phyloP scores from a whole-genome alignment of 163 green algal species.

The Scenedesmus sp. region DNA sequence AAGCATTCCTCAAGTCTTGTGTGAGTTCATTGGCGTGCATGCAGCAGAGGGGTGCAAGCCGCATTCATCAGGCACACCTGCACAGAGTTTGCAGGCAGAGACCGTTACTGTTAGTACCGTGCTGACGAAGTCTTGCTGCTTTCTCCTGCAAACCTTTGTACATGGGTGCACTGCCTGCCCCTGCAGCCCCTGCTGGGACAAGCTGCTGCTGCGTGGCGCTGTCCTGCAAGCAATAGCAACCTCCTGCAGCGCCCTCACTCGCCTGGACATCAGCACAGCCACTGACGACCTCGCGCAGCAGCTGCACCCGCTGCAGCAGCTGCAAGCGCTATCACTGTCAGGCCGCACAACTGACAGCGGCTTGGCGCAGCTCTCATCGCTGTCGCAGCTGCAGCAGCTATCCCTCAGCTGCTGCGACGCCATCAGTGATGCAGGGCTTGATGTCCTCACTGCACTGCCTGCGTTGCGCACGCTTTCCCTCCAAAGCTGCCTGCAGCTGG shows the following conservation, averaged over 20 bases:
- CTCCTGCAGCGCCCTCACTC: neutral
- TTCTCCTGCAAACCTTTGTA: neutral
- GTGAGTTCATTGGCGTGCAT: too few relatives aligned
- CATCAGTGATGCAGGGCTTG: constrained; percentile 12
- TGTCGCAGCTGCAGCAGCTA: constrained; percentile 17
- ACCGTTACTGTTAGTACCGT: too few relatives aligned
- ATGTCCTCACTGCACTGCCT: neutral
- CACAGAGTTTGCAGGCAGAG: too few relatives aligned
- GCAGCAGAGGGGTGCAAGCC: too few relatives aligned
- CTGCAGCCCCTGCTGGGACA: constrained; percentile 5
- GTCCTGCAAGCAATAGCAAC: neutral
- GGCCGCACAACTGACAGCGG: neutral
- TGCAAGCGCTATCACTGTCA: neutral
- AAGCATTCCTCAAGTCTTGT: too few relatives aligned
- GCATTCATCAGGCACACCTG: too few relatives aligned
- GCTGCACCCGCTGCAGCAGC: neutral
- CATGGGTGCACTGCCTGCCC: neutral
- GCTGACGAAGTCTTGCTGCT: neutral
- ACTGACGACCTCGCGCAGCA: neutral
- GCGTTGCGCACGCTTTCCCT: neutral
- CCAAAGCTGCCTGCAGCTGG: constrained; percentile 22
- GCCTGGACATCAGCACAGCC: neutral
- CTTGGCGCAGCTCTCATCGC: neutral
- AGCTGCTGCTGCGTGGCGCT: neutral
- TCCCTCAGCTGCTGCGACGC: constrained; percentile 38